phyloP scores from a whole-genome alignment of 108 stramenopile species.

The Cyclotella baltica region DNA sequence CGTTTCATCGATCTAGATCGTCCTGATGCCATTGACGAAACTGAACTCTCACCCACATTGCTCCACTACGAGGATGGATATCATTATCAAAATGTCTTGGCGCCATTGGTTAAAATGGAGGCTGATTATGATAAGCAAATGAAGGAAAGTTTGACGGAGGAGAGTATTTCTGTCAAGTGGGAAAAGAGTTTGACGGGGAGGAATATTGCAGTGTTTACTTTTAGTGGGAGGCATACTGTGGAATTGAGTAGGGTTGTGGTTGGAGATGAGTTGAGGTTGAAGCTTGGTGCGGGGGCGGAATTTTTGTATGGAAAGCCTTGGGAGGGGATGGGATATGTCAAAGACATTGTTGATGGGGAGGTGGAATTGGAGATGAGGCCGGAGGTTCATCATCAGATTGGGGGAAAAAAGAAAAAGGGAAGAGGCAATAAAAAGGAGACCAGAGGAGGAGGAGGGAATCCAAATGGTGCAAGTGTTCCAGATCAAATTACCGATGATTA shows the following conservation, averaged over 20 bases:
- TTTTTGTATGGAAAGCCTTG: constrained; percentile 87
- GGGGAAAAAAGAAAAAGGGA: constrained; percentile 21
- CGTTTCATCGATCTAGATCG: constrained; percentile 90
- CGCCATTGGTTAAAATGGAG: constrained; percentile 97
- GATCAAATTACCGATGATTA: constrained; percentile 91
- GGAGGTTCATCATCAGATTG: constrained; percentile 46
- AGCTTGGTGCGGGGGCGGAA: constrained; percentile 79
- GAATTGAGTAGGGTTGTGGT: constrained; percentile 87
- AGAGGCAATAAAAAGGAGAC: constrained; percentile 33
- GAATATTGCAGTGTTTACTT: constrained; percentile 86
- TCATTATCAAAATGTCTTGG: constrained; percentile 98
- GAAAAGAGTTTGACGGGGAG: constrained; percentile 90
- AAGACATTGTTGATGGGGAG: constrained; percentile 91
- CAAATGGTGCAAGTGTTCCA: constrained; percentile 57
- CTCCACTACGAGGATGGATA: constrained; percentile 96
- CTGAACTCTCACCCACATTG: constrained; percentile 85
- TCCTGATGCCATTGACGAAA: constrained; percentile 86
- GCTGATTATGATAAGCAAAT: constrained; percentile 97
- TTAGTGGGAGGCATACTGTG: constrained; percentile 73
- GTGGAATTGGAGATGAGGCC: constrained; percentile 86
- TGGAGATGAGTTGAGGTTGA: constrained; percentile 95
- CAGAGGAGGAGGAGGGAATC: constrained; percentile 15
- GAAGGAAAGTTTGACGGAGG: constrained; percentile 93
- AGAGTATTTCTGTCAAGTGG: constrained; percentile 91
- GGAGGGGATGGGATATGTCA: constrained; percentile 93